phyloP scores from a whole-genome alignment of 176 grass and related monocot species.

The Carex cristatella region DNA sequence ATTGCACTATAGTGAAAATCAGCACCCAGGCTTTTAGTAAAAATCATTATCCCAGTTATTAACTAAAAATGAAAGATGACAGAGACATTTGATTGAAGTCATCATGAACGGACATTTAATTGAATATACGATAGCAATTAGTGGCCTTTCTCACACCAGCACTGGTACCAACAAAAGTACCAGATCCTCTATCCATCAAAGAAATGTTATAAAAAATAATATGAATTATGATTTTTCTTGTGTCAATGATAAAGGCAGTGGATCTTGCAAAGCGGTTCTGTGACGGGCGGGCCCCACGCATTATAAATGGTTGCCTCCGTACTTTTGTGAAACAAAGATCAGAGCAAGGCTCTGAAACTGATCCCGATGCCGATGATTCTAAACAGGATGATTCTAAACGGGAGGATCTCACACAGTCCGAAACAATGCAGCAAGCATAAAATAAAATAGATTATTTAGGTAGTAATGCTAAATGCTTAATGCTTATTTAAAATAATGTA shows the following conservation, averaged over 20 bases:
- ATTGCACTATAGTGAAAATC: too few species aligned
- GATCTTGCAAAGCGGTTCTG: slow-evolving; percentile 95
- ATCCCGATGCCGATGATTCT: background rate
- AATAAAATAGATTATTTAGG: background rate
- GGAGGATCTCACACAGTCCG: background rate
- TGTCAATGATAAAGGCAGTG: slow-evolving; percentile 48
- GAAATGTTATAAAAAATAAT: background rate
- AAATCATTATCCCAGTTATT: too few species aligned
- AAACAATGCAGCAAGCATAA: background rate
- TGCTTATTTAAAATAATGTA: background rate
- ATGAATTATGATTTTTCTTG: background rate
- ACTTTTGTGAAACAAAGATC: slow-evolving; percentile 52
- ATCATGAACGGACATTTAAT: background rate
- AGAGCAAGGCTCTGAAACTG: background rate
- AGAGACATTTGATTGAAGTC: background rate
- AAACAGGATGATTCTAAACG: too few species aligned
- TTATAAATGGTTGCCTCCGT: slow-evolving; percentile 93
- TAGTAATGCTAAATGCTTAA: background rate
- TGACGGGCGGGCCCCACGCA: slow-evolving; percentile 69
- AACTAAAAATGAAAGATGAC: too few species aligned
- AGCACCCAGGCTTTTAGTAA: too few species aligned
- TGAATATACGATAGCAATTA: too few species aligned
- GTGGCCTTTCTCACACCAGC: too few species aligned
- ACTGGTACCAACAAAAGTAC: too few species aligned
- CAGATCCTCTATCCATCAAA: background rate